Evolutionary conservation across 176 grass and related monocot species (phyloP).

Genomic region (Avena eriantha): DNA sequence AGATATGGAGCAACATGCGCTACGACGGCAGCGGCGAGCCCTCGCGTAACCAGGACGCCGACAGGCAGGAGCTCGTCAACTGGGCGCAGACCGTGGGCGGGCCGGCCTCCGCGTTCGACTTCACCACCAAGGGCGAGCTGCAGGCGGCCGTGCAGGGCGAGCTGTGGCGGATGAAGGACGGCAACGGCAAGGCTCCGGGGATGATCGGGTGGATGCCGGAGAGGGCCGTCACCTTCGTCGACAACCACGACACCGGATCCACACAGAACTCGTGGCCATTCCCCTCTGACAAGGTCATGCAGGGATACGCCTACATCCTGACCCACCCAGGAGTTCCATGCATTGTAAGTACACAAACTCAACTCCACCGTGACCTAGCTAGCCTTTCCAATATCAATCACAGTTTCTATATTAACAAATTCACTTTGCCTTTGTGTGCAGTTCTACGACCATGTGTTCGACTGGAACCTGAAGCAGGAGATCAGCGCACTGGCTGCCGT

Average conservation of each 20-base stretch:
- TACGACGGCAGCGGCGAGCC: conserved; percentile 76
- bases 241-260: conserved; percentile 92
- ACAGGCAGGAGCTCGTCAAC: conserved; percentile 70
- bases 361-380: neutral
- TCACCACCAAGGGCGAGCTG: conserved; percentile 86
- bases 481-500: conserved; percentile 56
- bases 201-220: conserved; percentile 85
- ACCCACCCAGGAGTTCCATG: conserved; percentile 80
- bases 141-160: conserved; percentile 74
- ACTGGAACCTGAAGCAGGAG: conserved; percentile 77
- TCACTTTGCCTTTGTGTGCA: neutral
- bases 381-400: neutral
- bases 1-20: conserved; percentile 76
- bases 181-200: conserved; percentile 66
- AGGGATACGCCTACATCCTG: conserved; percentile 82
- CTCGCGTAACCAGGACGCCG: conserved; percentile 59
- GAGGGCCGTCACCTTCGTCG: conserved; percentile 82
- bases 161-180: conserved; percentile 75
- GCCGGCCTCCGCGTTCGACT: conserved; percentile 73
- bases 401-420: neutral
- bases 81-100: conserved; percentile 67
- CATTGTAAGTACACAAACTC: conserved; percentile 55
- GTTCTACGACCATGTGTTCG: conserved; percentile 87
- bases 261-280: conserved; percentile 77
- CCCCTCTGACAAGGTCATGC: conserved; percentile 80